Base-by-base conservation (phyloP, 1,139 yeast species). In the Schwanniomyces etchellsii region DNA sequence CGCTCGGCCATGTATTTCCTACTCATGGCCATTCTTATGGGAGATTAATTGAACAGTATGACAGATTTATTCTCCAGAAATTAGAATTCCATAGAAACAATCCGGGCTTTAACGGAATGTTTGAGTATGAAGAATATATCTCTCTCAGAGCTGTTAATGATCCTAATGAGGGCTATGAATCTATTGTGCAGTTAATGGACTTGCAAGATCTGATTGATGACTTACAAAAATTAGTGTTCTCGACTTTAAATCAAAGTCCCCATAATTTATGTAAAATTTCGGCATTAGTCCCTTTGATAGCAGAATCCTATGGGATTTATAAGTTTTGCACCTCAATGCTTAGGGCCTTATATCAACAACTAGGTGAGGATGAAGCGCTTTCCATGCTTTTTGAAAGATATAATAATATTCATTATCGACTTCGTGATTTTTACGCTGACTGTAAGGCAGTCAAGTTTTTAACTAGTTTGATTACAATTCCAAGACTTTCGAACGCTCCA, bases 131-230 rank as follows among this genome's bases (percentile, higher is more conserved):
- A 53, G 98, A 91, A 51, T 91, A 89, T 50, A 78, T 89, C 27
- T 85, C 96, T 2, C 69, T 91, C 43, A 74, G 88, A 37, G 80
- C 89, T 3, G 94, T 86, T 24, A 81, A 85, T 48, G 96, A 91
- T 51, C 96, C 96, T 3, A 89, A 91, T 50, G 96, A 88, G 58
- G 97, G 97, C 5, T 91, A 84, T 51, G 96, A 89, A 48, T 79
- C 95, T 1, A 77, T 89, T 40, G 58, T 86, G 41, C 96, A 86
- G 51, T 64, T 91, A 47, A 81, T 88, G 88, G 77, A 78, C 33
- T 64, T 89, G 35, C 96, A 88, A 55, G 96, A 89, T 49, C 70
- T 78, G 28, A 76, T 89, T 39, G 93, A 85, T 51, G 82, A 81
- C 40, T 76, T 85, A 39, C 91, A 84, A 44, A 76, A 82, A 40